Percentiles rank a stretch among this genome's conserved stretches.
phyloP scores from a whole-genome alignment of 2,329 filamentous ascomycete genomes.

The Colletotrichum tamarilloi region DNA sequence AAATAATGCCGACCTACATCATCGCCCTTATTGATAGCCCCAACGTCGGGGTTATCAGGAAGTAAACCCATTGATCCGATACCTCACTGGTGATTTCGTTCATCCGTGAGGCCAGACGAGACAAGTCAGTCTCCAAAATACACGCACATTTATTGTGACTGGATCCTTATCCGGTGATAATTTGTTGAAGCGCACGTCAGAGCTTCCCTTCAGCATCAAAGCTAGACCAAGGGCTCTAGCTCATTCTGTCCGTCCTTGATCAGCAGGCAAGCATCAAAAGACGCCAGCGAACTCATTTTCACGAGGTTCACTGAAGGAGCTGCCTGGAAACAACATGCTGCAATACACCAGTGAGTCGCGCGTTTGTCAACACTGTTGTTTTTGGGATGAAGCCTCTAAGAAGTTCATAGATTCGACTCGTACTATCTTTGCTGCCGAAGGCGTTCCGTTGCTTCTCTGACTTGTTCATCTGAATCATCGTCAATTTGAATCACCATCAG shows the following conservation, averaged over 20 bases:
- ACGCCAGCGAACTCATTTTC: neutral
- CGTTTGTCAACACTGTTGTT: neutral
- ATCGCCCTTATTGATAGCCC: slow-evolving; percentile 54
- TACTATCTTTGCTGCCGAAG: neutral
- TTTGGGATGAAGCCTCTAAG: neutral
- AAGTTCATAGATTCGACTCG: neutral
- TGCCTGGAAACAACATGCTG: slow-evolving; percentile 16
- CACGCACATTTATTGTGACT: neutral
- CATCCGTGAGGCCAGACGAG: slow-evolving; percentile 14
- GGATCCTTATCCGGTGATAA: neutral
- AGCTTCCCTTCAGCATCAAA: neutral
- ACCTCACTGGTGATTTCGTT: slow-evolving; percentile 41
- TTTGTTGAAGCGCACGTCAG: neutral
- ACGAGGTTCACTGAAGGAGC: neutral
- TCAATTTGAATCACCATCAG: neutral
- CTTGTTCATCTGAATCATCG: neutral
- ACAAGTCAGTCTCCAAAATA: neutral
- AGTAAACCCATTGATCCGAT: slow-evolving; percentile 48
- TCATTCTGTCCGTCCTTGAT: neutral
- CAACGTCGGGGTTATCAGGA: slow-evolving; percentile 60
- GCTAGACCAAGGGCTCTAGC: neutral
- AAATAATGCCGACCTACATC: slow-evolving; percentile 39
- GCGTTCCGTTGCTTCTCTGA: slow-evolving; percentile 13
- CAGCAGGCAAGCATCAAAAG: neutral
- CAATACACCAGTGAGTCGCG: slow-evolving; percentile 5